phyloP scores from a whole-genome alignment of 2,329 filamentous ascomycete genomes.

The Pseudogymnoascus sp. region DNA sequence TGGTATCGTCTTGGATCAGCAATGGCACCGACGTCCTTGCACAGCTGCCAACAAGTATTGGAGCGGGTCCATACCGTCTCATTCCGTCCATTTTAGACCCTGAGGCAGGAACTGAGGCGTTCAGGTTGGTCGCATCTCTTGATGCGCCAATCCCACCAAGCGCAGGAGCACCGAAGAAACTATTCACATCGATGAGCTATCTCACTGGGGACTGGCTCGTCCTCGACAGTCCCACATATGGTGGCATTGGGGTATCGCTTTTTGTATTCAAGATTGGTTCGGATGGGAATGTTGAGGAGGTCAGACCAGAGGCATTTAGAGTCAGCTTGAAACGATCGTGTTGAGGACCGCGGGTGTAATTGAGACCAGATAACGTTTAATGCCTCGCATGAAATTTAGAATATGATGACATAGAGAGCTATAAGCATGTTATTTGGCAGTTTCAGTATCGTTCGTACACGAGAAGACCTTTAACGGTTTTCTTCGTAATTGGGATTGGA shows the following conservation, averaged over 20 bases:
- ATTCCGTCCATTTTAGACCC: neutral
- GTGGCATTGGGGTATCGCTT: neutral
- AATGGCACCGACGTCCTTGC: conserved; percentile 29
- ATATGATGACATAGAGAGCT: too few species aligned
- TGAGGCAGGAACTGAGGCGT: neutral
- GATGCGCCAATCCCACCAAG: neutral
- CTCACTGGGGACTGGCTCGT: neutral
- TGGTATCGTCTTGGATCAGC: conserved; percentile 25
- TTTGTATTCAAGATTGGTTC: neutral
- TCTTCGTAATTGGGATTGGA: too few species aligned
- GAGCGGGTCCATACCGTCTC: neutral
- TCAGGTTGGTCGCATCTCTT: neutral
- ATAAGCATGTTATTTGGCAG: too few species aligned
- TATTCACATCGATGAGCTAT: neutral
- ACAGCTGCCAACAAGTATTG: neutral
- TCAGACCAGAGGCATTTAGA: neutral
- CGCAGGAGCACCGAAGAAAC: neutral
- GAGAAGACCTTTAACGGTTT: too few species aligned
- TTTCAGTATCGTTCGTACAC: too few species aligned
- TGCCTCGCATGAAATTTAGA: neutral
- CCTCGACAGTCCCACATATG: conserved; percentile 2
- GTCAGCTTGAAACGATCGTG: neutral
- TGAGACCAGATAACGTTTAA: neutral
- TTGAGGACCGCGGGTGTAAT: neutral
- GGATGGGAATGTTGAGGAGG: neutral